These are phyloP conservation scores for Punctularia strigosozonata DNA, from an alignment of 768 basidiomycete genomes.

Conservation along the genomic window DNA sequence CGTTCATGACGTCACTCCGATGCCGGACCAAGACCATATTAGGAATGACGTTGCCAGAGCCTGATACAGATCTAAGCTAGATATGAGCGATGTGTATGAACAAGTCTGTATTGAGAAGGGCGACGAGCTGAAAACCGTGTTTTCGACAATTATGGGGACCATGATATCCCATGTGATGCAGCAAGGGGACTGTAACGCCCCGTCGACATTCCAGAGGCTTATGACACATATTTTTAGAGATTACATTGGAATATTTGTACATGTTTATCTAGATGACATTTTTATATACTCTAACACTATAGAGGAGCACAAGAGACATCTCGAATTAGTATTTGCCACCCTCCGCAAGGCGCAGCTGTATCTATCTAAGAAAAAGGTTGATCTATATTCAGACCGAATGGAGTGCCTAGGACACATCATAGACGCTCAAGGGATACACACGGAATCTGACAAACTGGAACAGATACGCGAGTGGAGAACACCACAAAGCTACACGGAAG, in stretches of 20 bases:
- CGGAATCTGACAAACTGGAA: conserved; percentile 23
- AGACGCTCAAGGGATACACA: conserved; percentile 25
- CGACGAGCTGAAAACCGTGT: conserved; percentile 10
- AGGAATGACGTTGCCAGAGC: conserved; percentile 9
- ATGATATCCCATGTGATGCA: conserved; percentile 16
- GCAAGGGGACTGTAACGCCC: conserved; percentile 17
- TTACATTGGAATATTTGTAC: neutral
- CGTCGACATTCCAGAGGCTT: conserved; percentile 1
- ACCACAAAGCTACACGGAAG: conserved; percentile 20
- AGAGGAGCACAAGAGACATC: conserved; percentile 24
- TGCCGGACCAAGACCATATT: neutral
- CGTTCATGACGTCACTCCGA: neutral
- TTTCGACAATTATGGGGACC: conserved; percentile 14
- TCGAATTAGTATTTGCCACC: conserved; percentile 18
- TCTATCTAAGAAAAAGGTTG: conserved; percentile 21
- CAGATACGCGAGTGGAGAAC: conserved; percentile 21
- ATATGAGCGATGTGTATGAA: conserved; percentile 16
- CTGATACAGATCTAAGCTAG: conserved; percentile 10
- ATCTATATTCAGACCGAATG: conserved; percentile 17
- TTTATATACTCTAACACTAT: conserved; percentile 5
- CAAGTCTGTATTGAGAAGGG: conserved; percentile 10
- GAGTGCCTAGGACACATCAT: conserved; percentile 30
- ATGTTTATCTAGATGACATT: neutral
- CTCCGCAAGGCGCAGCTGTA: conserved; percentile 19
- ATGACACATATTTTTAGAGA: neutral